phyloP scores from a whole-genome alignment of 139 green algal genomes.

The Tetradesmus obliquus region DNA sequence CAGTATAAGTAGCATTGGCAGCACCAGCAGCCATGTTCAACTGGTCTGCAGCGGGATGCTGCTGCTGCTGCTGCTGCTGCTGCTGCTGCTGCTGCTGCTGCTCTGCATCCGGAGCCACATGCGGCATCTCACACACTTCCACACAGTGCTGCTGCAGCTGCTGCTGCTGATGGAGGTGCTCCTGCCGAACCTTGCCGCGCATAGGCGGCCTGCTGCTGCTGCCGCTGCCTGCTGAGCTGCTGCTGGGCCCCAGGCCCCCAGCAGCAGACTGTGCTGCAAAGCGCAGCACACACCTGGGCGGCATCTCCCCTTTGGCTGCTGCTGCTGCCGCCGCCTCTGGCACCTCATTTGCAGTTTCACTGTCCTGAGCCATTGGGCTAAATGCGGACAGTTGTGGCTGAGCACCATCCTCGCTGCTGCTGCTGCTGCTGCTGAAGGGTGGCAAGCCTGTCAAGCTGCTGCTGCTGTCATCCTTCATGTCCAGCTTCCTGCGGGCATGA shows the following conservation, averaged over 20 bases:
- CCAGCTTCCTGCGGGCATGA: neutral
- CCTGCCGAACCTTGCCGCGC: neutral
- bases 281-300: neutral
- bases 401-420: neutral
- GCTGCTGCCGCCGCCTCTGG: no score
- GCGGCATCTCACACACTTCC: neutral
- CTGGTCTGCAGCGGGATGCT: neutral
- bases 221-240: neutral
- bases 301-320: neutral
- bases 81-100: neutral
- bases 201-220: neutral
- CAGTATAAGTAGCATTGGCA: neutral
- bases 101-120: neutral
- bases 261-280: neutral
- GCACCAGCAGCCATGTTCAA: neutral
- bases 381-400: neutral
- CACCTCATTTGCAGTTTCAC: neutral
- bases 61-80: neutral
- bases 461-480: neutral
- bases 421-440: neutral
- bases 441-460: neutral
- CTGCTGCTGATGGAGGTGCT: neutral
- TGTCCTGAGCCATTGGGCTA: neutral
- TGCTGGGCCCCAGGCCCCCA: no score
- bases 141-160: neutral